Evolutionary conservation across 768 basidiomycete genomes (phyloP), one percentile per base, ranked within the genome.

Genomic region (Lentinula detonsa): DNA sequence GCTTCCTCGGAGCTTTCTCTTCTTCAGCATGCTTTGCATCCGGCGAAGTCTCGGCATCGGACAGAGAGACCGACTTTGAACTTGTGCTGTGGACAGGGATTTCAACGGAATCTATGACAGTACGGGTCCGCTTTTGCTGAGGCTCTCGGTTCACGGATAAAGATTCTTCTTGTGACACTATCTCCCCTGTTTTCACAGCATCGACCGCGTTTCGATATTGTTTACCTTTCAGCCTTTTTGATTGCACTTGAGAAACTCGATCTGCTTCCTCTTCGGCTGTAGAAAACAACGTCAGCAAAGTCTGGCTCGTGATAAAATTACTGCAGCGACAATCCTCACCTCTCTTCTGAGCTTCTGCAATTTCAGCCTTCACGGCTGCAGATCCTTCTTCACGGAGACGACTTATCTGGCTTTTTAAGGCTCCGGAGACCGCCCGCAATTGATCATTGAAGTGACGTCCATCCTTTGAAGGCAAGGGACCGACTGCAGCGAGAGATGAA

Each of bases 401-500:
- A 35, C 90, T 85, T 3, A 89, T 85, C 65, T 96, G 93, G 1
- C 68, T 72, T 66, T 78, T 77, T 40, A 96, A 74, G 1, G 81
- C 75, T 8, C 74, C 75, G 55, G 90, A 73, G 23, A 82, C 78
- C 46, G 83, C 80, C 18, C 90, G 85, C 21, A 96, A 77, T 34
- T 89, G 83, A n/a, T 88, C 87, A 57, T 90, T 87, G 79, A 95
- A 97, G 75, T 93, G 93, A 18, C 95, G 85, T 11, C 93, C 93
- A 37, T 93, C 90, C 37, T 85, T 83, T n/a, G 75, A 73, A 1
- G 93, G 92, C 39, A 95, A 77, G 16, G 83, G 73, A 2, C 88
- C 86, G 7, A 79, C 86, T 5, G 81, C 89, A 3, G 86, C 83
- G 46, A 95, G 81, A 2, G 84, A 74, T 63, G 86, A 85, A 9